A percentile compares a stretch with the other conserved stretches of the same genome.
phyloP scores from a whole-genome alignment of 345 rosid genomes.

The Corymbia maculata region DNA sequence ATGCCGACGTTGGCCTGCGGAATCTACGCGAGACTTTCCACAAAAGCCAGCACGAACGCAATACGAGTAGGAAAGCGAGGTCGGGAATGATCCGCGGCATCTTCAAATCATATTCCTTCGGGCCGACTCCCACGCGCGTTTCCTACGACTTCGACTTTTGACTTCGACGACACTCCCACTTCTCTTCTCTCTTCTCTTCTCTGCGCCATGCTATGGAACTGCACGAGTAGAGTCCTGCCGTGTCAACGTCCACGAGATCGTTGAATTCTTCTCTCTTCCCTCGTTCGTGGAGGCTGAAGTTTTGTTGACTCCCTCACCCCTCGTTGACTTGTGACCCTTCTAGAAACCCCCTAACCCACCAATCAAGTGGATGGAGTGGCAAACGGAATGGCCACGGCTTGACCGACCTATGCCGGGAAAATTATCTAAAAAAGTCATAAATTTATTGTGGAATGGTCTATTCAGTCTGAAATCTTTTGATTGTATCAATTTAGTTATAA shows the following conservation, averaged over 20 bases:
- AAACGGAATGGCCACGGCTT: background rate
- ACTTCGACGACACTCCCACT: background rate
- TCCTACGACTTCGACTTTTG: background rate
- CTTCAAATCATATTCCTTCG: background rate
- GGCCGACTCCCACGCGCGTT: background rate
- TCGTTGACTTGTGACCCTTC: background rate
- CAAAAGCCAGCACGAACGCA: background rate
- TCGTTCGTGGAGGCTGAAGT: background rate
- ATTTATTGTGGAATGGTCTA: fast-evolving
- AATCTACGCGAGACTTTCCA: background rate
- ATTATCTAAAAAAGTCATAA: background rate
- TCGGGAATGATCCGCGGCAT: background rate
- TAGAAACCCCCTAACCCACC: background rate
- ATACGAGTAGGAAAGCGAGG: background rate
- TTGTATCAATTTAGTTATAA: fast-evolving
- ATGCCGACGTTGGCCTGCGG: background rate
- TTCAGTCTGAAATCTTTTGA: fast-evolving
- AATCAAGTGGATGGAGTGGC: background rate
- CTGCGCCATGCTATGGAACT: background rate
- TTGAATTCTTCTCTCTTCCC: background rate
- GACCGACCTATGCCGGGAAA: background rate
- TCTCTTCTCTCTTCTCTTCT: too few species aligned
- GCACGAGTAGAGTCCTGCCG: background rate
- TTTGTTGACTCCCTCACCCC: background rate
- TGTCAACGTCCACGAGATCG: background rate